Percentiles rank a stretch among this genome's conserved stretches.
Evolutionary conservation across 257 asterid species (phyloP).

Genomic region (Anisodus acutangulus): DNA sequence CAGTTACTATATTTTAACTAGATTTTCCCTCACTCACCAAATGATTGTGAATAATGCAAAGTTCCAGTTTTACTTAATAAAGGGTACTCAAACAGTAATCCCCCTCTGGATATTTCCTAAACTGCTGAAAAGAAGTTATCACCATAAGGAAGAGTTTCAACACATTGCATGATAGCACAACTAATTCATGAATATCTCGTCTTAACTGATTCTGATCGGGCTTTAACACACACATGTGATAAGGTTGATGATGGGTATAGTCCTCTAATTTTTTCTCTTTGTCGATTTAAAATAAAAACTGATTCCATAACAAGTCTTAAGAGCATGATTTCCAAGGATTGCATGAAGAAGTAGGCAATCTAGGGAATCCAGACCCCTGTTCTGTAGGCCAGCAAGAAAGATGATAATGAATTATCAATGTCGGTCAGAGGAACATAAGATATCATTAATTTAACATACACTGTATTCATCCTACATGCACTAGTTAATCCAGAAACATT

Average conservation of each 20-base stretch:
- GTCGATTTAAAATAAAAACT: not conserved
- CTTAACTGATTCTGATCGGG: not conserved
- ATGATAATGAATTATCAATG: not conserved
- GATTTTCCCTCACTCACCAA: not conserved
- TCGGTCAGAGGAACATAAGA: not conserved
- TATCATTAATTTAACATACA: not conserved
- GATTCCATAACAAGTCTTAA: not conserved
- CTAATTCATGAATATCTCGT: not conserved
- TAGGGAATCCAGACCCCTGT: not conserved
- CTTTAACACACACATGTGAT: not conserved
- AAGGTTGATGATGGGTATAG: not conserved
- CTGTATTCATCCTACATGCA: not conserved
- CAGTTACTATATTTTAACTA: not conserved
- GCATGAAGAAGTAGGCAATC: not conserved
- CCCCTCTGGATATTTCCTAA: not conserved
- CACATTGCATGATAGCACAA: slow-evolving; percentile 10
- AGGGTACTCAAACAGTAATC: not conserved
- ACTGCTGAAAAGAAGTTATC: not conserved
- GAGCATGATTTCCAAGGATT: slow-evolving; percentile 18
- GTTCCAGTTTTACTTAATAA: not conserved
- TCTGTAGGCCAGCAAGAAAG: not conserved
- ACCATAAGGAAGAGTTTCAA: not conserved
- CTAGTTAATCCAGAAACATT: not conserved
- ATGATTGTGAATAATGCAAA: not conserved
- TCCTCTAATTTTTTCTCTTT: not conserved